Conservation (phyloP, 225 moss, liverwort and hornwort genomes). For the Pseudoscleropodium purum region DNA sequence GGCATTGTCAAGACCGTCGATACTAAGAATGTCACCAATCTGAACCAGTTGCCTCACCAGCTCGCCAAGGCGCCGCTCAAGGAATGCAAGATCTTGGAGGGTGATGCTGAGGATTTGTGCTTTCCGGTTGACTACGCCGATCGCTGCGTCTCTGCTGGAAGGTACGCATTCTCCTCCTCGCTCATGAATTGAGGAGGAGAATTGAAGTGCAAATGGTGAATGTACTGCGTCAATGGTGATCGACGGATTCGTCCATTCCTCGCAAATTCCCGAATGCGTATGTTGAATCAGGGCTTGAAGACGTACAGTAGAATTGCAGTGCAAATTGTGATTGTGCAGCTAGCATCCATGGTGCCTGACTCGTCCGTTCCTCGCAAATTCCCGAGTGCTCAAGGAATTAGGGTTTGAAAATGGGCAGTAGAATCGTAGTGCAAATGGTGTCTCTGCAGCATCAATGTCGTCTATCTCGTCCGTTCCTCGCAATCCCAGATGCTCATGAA, state of each 20-base stretch:
- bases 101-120: conserved; percentile 55
- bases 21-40: conserved; percentile 59
- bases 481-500: neutral
- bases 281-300: neutral
- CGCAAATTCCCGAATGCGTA: neutral
- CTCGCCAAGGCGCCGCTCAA: conserved; percentile 10
- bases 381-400: too few species aligned
- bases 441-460: neutral
- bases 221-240: neutral
- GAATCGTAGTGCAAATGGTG: neutral
- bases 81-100: conserved; percentile 57
- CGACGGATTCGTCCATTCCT: neutral
- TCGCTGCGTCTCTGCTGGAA: conserved; percentile 53
- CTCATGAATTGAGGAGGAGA: neutral
- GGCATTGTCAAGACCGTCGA: neutral
- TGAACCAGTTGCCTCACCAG: conserved; percentile 62
- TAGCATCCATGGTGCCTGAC: neutral
- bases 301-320: neutral
- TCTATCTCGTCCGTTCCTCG: neutral
- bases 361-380: neutral
- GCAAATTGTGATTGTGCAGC: neutral
- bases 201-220: neutral
- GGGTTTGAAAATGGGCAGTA: neutral
- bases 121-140: conserved; percentile 49
- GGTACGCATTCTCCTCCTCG: neutral